Evolutionary conservation across 2,329 filamentous ascomycete species (phyloP).

Genomic region (Ceratocystis ficicola): DNA sequence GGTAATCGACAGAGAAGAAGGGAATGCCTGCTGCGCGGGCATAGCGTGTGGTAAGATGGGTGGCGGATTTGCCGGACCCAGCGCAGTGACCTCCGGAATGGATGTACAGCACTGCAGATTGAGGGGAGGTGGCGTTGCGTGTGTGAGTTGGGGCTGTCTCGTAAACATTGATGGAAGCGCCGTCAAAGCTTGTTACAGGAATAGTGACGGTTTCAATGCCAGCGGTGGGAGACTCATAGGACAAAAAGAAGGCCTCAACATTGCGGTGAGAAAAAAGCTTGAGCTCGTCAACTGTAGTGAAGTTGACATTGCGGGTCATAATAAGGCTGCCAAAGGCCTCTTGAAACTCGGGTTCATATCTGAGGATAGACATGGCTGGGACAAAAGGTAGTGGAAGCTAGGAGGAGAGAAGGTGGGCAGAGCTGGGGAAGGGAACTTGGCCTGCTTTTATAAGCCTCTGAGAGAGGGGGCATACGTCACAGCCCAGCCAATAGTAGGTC

Average conservation of each 20-base stretch:
- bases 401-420: too few species aligned
- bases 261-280: not conserved
- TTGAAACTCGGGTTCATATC: slow-evolving; percentile 15
- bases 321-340: slow-evolving; percentile 12
- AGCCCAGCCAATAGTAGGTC: too few species aligned
- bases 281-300: not conserved
- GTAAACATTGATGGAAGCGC: slow-evolving; percentile 22
- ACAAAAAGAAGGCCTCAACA: slow-evolving; percentile 2
- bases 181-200: slow-evolving; percentile 23
- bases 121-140: not conserved
- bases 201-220: slow-evolving; percentile 16
- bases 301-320: not conserved
- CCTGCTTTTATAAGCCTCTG: not conserved
- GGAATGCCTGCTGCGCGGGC: slow-evolving; percentile 28
- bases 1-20: slow-evolving; percentile 33
- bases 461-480: too few species aligned
- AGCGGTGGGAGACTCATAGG: slow-evolving; percentile 10
- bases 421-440: not conserved
- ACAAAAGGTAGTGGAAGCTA: too few species aligned
- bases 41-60: slow-evolving; percentile 25
- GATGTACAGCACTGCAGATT: slow-evolving; percentile 30
- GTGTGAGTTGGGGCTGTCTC: slow-evolving; percentile 22
- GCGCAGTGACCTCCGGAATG: slow-evolving; percentile 35
- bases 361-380: slow-evolving; percentile 1
- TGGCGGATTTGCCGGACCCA: slow-evolving; percentile 27